phyloP scores from a whole-genome alignment of 83 land plant species.

The Picea abies region DNA sequence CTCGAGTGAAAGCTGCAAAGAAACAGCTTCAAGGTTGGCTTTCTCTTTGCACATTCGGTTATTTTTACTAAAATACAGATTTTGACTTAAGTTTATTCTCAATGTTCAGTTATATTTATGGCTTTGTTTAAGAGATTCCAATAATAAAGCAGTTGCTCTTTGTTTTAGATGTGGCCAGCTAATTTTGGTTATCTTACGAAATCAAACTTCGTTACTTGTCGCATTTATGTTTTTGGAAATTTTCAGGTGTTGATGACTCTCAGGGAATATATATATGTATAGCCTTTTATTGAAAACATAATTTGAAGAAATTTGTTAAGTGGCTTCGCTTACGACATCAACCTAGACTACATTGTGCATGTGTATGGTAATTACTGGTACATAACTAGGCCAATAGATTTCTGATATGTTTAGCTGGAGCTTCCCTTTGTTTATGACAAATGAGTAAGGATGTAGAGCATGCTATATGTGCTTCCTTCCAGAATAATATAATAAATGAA shows the following conservation, averaged over 20 bases:
- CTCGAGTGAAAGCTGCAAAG: neutral
- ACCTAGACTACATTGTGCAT: neutral
- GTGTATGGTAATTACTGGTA: neutral
- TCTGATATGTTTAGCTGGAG: neutral
- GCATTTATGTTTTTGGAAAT: neutral
- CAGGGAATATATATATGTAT: neutral
- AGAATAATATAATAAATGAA: neutral
- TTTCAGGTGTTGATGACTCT: neutral
- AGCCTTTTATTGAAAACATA: neutral
- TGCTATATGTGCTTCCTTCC: too few species aligned
- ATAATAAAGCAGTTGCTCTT: too few species aligned
- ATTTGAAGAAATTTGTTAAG: neutral
- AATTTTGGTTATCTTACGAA: neutral
- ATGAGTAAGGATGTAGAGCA: neutral
- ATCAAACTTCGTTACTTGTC: neutral
- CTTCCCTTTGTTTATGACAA: neutral
- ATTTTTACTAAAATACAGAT: neutral
- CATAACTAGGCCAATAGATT: neutral
- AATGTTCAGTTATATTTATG: neutral
- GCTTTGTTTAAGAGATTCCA: conserved; percentile 2
- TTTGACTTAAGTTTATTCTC: neutral
- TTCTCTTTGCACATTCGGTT: neutral
- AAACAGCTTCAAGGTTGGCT: neutral
- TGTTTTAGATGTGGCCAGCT: too few species aligned
- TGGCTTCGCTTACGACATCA: neutral